Evolutionary conservation across 495 filamentous ascomycete species (phyloP).

Genomic region (Peziza echinospora): DNA sequence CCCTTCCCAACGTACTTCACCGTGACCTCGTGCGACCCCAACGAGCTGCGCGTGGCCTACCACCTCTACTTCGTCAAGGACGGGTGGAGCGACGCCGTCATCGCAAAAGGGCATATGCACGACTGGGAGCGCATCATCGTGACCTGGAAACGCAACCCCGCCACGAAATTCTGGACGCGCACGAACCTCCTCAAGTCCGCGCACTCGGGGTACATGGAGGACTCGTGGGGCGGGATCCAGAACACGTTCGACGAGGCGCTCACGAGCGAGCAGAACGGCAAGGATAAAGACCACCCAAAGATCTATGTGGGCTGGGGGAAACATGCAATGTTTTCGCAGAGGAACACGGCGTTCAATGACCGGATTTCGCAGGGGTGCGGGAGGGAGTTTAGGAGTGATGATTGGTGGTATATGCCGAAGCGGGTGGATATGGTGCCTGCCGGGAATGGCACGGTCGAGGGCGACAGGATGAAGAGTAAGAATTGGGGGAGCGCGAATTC

Average conservation of each 20-base stretch:
- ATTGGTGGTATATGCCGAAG: conserved; percentile 13
- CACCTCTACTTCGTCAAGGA: conserved; percentile 12
- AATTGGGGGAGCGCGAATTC: conserved; percentile 13
- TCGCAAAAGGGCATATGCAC: conserved; percentile 12
- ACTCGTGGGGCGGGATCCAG: conserved; percentile 6
- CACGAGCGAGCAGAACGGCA: conserved; percentile 4
- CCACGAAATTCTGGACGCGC: conserved; percentile 5
- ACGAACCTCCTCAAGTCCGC: conserved; percentile 11
- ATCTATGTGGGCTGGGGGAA: conserved; percentile 18
- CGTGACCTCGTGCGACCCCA: neutral
- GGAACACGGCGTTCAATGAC: conserved; percentile 12
- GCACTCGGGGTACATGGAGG: conserved; percentile 13
- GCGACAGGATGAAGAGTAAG: conserved; percentile 3
- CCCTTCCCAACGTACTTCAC: conserved; percentile 11
- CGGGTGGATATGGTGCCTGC: conserved; percentile 6
- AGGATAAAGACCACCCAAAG: conserved; percentile 12
- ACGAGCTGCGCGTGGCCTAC: conserved; percentile 5
- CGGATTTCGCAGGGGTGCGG: conserved; percentile 9
- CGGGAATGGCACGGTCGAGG: conserved; percentile 1
- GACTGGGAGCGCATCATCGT: conserved; percentile 17
- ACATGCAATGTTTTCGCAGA: conserved; percentile 13
- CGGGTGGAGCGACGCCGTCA: conserved; percentile 6
- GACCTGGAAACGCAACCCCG: conserved; percentile 10
- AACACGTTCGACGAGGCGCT: conserved; percentile 11
- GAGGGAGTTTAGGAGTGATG: conserved; percentile 9